Base-by-base conservation (phyloP, 2,329 filamentous ascomycete species). In the Truncatella angustata region DNA sequence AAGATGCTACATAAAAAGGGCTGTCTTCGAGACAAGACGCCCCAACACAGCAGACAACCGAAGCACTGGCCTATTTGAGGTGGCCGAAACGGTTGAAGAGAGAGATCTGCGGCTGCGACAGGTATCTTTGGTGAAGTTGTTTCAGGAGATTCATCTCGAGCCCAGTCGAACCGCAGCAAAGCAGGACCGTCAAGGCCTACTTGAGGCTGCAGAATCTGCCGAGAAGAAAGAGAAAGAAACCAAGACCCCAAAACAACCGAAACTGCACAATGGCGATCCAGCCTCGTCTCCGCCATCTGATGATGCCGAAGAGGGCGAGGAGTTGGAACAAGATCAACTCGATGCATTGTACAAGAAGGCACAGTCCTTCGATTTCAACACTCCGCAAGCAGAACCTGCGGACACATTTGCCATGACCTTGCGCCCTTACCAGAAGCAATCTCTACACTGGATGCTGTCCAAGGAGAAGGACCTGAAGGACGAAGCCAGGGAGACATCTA, bases 301-400 rank as follows among this genome's bases (percentile, higher is more conserved):
- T 9, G 89, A 88, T 43, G 76, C 77, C 0, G 92, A 97, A 60
- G 92, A 97, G 32, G 91, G 91, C 2, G 82, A 92, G 61, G 92
- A 97, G 70, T 79, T 99, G 0, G 91, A 97, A 65, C 91, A 97
- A 68, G 92, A 96, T 61, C 94, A 99, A 66, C 85, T 99, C 3
- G 94, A 99, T 66, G 85, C 89, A 0, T 73, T 99, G 1, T 99
- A 99, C 70, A 90, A 88, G 64, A 99, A 99, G 66, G 94, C 94
- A 0, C 94, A 99, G 65, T 92, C 91, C 0, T 97, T 97, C 63
- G 94, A 99, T 67, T 97, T 99, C 64, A 84, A 85, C 65, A 97
- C 92, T 0, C 92, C 92, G 2, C 86, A 91, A 67, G 86, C 90
- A 9, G 87, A 96, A 60, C 93, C 94, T 9, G 84, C 88, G 5